Evolutionary conservation across 176 grass and related monocot genomes (phyloP).

Genomic region (Metroxylon sagu): DNA sequence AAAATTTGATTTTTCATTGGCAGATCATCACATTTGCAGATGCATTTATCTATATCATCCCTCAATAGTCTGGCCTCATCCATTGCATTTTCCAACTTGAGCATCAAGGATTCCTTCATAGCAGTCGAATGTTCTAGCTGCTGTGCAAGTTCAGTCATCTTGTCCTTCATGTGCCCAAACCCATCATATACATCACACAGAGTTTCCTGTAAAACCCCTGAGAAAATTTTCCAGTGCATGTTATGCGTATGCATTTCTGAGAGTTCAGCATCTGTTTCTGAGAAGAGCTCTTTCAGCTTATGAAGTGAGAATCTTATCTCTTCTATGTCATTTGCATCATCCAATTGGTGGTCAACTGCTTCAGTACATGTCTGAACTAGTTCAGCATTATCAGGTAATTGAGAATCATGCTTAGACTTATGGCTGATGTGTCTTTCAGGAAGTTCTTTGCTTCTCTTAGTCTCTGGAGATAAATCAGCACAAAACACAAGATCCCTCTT

Average conservation of each 20-base stretch:
- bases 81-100: conserved; percentile 41
- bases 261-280: conserved; percentile 48
- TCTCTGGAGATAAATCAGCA: conserved; percentile 15
- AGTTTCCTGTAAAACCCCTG: conserved; percentile 53
- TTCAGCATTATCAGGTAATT: conserved; percentile 19
- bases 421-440: conserved; percentile 15
- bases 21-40: conserved; percentile 64
- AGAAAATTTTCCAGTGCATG: conserved; percentile 71
- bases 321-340: conserved; percentile 10
- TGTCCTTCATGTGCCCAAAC: conserved; percentile 38
- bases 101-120: conserved; percentile 36
- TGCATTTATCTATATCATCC: conserved; percentile 59
- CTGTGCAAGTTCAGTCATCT: conserved; percentile 45
- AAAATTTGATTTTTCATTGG: conserved; percentile 62
- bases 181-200: conserved; percentile 50
- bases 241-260: conserved; percentile 41
- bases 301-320: conserved; percentile 21
- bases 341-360: background rate
- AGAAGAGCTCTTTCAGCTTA: conserved; percentile 18
- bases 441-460: conserved; percentile 32
- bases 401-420: conserved; percentile 8
- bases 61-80: conserved; percentile 53
- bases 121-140: conserved; percentile 53
- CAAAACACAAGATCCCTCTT: background rate
- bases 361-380: conserved; percentile 1